Conservation (phyloP, 2,329 filamentous ascomycete species). For the Bisporella sp. region DNA sequence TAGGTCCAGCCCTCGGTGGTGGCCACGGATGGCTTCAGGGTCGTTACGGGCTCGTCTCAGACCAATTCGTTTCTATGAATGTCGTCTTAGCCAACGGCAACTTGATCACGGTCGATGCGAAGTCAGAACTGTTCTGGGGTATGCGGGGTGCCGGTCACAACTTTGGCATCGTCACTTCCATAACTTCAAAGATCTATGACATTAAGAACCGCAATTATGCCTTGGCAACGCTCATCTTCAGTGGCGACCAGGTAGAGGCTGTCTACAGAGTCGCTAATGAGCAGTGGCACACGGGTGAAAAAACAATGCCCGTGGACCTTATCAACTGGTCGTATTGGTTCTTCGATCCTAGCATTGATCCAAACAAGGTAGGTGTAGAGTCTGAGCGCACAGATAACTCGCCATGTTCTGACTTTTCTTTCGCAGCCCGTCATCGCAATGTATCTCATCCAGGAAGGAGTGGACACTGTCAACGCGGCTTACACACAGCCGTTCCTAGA, state of each 20-base stretch:
- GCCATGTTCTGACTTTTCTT: background rate
- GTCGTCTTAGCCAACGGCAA: conserved; percentile 42
- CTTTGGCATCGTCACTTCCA: conserved; percentile 21
- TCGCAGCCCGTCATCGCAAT: conserved; percentile 33
- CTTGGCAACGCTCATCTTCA: conserved; percentile 37
- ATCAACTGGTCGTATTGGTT: conserved; percentile 45
- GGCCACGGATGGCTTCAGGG: conserved; percentile 53
- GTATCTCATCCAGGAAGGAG: conserved; percentile 37
- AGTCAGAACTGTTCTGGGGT: conserved; percentile 48
- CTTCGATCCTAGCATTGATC: conserved; percentile 33
- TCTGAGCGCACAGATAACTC: no score
- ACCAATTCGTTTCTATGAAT: conserved; percentile 41
- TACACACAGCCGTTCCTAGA: conserved; percentile 38
- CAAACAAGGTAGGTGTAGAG: conserved; percentile 28
- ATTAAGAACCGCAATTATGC: conserved; percentile 31
- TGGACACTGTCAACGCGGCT: conserved; percentile 31
- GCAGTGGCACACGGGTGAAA: conserved; percentile 34
- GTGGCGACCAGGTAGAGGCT: conserved; percentile 40
- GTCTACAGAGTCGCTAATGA: conserved; percentile 41
- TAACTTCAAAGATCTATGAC: conserved; percentile 40
- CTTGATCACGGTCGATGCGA: conserved; percentile 22
- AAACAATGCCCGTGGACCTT: conserved; percentile 35
- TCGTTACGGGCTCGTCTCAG: conserved; percentile 39
- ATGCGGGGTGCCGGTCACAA: conserved; percentile 40
- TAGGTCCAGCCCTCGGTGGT: conserved; percentile 48